phyloP scores from a whole-genome alignment of 345 rosid species.

The Gossypioides kirkii region DNA sequence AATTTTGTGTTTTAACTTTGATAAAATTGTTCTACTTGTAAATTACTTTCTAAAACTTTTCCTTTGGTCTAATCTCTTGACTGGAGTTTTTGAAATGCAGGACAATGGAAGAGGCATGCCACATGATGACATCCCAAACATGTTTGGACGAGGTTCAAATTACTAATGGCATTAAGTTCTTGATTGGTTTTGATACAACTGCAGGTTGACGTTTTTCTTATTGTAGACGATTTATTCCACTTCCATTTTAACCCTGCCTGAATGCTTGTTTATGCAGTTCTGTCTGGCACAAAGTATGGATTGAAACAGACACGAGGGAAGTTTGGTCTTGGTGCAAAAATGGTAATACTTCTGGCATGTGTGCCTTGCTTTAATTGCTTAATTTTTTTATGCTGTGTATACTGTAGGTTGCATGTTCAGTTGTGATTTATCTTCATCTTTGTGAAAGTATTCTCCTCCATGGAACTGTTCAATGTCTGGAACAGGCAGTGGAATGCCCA shows the following conservation, averaged over 20 bases:
- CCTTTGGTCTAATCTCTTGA: conserved; percentile 1
- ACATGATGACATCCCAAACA: conserved; percentile 98
- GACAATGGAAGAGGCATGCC: conserved; percentile 99
- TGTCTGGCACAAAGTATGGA: conserved; percentile 97
- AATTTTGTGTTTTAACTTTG: neutral
- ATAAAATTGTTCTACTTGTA: conserved; percentile 5
- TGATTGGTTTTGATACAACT: neutral
- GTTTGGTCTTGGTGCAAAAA: conserved; percentile 98
- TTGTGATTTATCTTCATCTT: neutral
- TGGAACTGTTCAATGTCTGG: conserved; percentile 1
- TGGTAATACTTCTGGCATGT: conserved; percentile 45
- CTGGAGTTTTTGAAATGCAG: conserved; percentile 36
- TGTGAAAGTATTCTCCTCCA: neutral
- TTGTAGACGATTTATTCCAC: neutral
- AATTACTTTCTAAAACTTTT: neutral
- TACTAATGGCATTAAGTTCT: conserved; percentile 9
- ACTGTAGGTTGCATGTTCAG: neutral
- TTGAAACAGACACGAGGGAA: conserved; percentile 97
- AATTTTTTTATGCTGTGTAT: neutral
- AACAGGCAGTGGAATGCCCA: neutral
- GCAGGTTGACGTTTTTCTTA: neutral
- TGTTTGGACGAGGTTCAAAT: conserved; percentile 85
- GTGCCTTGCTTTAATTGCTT: conserved; percentile 4
- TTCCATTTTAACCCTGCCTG: neutral
- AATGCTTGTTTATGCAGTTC: conserved; percentile 44